Evolutionary conservation across 2,329 filamentous ascomycete species (phyloP).

Genomic region (Rhynchosporium agropyri): DNA sequence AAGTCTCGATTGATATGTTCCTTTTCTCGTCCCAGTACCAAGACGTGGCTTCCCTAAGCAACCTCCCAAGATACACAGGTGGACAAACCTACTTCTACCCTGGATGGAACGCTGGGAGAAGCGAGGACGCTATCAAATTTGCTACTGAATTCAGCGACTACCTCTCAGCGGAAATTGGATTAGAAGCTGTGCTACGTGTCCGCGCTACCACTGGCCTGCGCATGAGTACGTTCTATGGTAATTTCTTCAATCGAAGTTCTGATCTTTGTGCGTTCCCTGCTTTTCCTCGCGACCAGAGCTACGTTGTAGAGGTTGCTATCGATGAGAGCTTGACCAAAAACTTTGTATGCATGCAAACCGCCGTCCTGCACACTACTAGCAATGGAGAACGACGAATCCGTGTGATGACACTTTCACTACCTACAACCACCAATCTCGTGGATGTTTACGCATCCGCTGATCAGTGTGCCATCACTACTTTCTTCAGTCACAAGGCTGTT

Average conservation of each 20-base stretch:
- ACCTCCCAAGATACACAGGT: constrained; percentile 92
- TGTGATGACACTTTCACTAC: constrained; percentile 89
- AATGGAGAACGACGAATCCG: constrained; percentile 95
- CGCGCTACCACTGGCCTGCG: constrained; percentile 91
- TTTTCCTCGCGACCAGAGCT: constrained; percentile 95
- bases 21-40: constrained; percentile 95
- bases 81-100: constrained; percentile 99
- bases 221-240: constrained; percentile 98
- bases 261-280: constrained; percentile 98
- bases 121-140: constrained; percentile 97
- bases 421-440: constrained; percentile 86
- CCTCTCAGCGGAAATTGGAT: constrained; percentile 91
- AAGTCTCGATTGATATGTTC: constrained; percentile 99
- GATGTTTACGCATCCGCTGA: constrained; percentile 95
- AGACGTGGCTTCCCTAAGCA: constrained; percentile 94
- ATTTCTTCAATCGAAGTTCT: constrained; percentile 98
- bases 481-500: constrained; percentile 97
- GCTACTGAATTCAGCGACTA: constrained; percentile 96
- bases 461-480: constrained; percentile 88
- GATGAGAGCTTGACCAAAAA: constrained; percentile 93
- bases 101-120: constrained; percentile 89
- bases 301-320: constrained; percentile 97
- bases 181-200: constrained; percentile 94
- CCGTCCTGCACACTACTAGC: constrained; percentile 95
- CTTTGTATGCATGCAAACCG: constrained; percentile 89